Evolutionary conservation across 2,329 filamentous ascomycete genomes (phyloP), one percentile per base, ranked within the genome.

Genomic region (Pseudocercospora crystallina): DNA sequence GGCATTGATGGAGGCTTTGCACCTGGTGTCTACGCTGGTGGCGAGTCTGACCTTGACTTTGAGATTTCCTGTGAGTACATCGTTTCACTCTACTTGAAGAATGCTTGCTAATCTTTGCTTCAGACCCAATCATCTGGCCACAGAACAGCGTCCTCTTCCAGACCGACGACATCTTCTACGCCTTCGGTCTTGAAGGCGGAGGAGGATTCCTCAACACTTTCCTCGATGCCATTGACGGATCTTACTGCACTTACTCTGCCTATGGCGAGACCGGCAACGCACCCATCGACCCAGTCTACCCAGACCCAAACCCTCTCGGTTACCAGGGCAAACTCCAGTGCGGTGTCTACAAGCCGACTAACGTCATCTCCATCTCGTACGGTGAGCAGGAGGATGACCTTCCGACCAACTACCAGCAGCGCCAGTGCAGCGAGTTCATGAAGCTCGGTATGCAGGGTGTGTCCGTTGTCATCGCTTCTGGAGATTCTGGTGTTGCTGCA

Each of bases 361-460:
- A 81, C 49, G 79, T 81, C 49, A 77, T 82, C 51, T 77, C 73
- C 15, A 78, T 78, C 26, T 80, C 76, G 9, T 83, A 83, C 62
- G 73, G 71, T 10, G 76, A 76, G 74, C 51, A 58, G 20, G 56
- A 58, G 31, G 39, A 50, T 32, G 56, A 76, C 43, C 66, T 78
- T 7, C 73, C 76, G 1, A 67, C 70, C 5, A 68, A 66, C 49
- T 82, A 82, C 60, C 73, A 77, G 53, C 58, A 70, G 42, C 70
- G 80, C 2, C 79, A 82, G 64, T 82, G 79, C 61, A 66, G 71
- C 49, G 78, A 81, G 68, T 81, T 78, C 64, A 74, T 81, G 73
- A 82, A 82, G 68, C 73, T 82, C 2, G 78, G 75, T 13, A 14
- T 77, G 71, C 57, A 73, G 73, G 49, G 55, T 14, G 71, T 79